These are phyloP conservation scores for Eremothecium gossypii DNA, from an alignment of 1,139 yeast genomes.

Conservation along the genomic window DNA sequence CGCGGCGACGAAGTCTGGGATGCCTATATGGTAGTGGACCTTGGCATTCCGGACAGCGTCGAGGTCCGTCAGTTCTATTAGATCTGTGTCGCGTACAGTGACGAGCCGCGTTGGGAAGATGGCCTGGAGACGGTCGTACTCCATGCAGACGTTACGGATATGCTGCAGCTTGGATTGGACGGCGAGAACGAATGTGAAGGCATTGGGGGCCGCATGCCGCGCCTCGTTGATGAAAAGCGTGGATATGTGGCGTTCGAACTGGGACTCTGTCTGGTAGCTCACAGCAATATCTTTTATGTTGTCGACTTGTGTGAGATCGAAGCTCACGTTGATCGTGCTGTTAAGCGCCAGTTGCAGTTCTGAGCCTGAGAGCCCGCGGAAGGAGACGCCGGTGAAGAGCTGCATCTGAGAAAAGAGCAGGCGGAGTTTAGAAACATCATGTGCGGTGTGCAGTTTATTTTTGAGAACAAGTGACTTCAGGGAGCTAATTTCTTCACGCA, in stretches of 20 bases:
- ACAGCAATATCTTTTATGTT: not conserved
- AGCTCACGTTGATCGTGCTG: not conserved
- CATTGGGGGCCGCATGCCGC: not conserved
- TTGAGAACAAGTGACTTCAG: slow-evolving; percentile 13
- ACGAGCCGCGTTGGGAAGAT: slow-evolving; percentile 6
- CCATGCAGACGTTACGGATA: slow-evolving; percentile 2
- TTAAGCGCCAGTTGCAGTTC: slow-evolving; percentile 6
- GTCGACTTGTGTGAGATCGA: slow-evolving; percentile 3
- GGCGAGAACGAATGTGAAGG: not conserved
- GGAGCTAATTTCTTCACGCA: slow-evolving; percentile 16
- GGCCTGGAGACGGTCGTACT: slow-evolving; percentile 5
- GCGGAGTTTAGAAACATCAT: slow-evolving; percentile 16
- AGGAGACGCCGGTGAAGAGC: slow-evolving; percentile 18
- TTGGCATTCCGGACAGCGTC: slow-evolving; percentile 2
- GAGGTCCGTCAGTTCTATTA: slow-evolving; percentile 5
- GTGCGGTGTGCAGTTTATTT: slow-evolving; percentile 17
- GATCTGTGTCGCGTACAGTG: not conserved
- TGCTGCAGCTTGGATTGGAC: slow-evolving; percentile 1
- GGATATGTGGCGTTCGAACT: slow-evolving; percentile 1
- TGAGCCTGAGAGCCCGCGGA: slow-evolving; percentile 15
- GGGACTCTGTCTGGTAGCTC: not conserved
- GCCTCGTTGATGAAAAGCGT: not conserved
- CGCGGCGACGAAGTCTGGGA: slow-evolving; percentile 5
- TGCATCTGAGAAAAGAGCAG: slow-evolving; percentile 17
- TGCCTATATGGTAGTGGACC: not conserved